Base-by-base conservation (phyloP, 148 eudicot species). In the Bassia scoparia region DNA sequence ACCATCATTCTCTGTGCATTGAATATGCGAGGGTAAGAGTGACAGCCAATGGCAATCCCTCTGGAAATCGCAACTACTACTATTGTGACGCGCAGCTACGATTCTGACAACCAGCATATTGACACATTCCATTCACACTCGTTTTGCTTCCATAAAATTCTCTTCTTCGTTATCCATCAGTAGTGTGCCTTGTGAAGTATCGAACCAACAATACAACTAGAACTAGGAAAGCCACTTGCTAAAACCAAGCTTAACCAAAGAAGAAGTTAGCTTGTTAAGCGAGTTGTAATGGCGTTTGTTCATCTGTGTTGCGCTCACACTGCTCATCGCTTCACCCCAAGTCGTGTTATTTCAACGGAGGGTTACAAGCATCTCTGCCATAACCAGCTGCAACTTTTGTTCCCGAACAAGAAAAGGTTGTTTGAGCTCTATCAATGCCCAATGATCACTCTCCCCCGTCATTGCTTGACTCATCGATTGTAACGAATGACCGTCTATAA, bases 241-340 rank as follows among this genome's bases (percentile, higher is more conserved):
- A n/a, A 80, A 63, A 1, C 83, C 83, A 27, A 80, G 35, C 43
- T 80, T 80, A 37, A 80, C 83, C 0, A 80, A 76, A 0, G 80
- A 60, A 23, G 83, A 80, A 15, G 83, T 80, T 9, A 80, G 76
- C 74, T 67, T 80, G 62, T 80, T 80, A 13, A 80, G 77, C 26
- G 24, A 5, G 61, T 35, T 80, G 83, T 3, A 80, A 38, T 8
- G 83, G 83, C 0, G 83, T 80, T 52, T 72, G 70, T 67, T 80
- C 83, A 33, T 72, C 60, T 13, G 16, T 48, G 11, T 69, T 70
- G 14, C 80, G 61, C 65, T 68, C 23, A 68, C 83, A 30, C 74
- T 67, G 59, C 83, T 76, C 83, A 80, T 80, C 74, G 76, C 24
- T 60, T 80, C 83, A 17, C 83, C 83, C 83, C 83, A 80, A 13